These are phyloP conservation scores for Graphiopsis chlorocephala DNA, from an alignment of 2,329 filamentous ascomycete genomes.

Conservation along the genomic window DNA sequence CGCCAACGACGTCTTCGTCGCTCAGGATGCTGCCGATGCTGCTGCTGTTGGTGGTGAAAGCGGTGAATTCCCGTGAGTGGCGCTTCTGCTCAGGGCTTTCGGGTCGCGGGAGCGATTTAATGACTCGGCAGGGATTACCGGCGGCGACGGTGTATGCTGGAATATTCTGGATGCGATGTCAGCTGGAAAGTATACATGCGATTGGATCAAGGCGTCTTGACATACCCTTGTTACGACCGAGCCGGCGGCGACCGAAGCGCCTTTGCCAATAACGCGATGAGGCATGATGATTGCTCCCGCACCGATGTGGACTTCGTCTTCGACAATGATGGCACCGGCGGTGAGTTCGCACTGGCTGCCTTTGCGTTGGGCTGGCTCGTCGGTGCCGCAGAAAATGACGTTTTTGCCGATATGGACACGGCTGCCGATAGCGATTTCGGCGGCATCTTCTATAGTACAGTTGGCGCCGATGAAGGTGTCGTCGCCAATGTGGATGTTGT, in stretches of 20 bases:
- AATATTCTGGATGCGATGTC: slow-evolving; percentile 39
- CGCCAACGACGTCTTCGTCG: not conserved
- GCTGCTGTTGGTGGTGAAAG: not conserved
- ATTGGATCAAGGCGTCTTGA: not conserved
- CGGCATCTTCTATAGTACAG: slow-evolving; percentile 85
- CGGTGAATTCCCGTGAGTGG: not conserved
- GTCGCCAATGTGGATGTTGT: slow-evolving; percentile 85
- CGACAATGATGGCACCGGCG: slow-evolving; percentile 71
- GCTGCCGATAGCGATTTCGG: slow-evolving; percentile 75
- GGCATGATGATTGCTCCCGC: slow-evolving; percentile 60
- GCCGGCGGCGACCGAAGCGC: slow-evolving; percentile 53
- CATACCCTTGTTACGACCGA: slow-evolving; percentile 55
- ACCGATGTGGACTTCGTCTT: slow-evolving; percentile 67
- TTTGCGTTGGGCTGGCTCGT: slow-evolving; percentile 69
- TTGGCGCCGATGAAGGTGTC: slow-evolving; percentile 79
- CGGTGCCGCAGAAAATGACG: slow-evolving; percentile 76
- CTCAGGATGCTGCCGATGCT: not conserved
- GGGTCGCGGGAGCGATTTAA: slow-evolving; percentile 35
- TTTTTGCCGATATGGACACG: slow-evolving; percentile 70
- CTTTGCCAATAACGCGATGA: slow-evolving; percentile 53
- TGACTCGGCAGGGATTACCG: slow-evolving; percentile 50
- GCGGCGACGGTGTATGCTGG: slow-evolving; percentile 46
- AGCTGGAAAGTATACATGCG: not conserved
- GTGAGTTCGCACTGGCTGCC: slow-evolving; percentile 70
- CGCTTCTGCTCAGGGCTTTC: not conserved